Evolutionary conservation across 768 basidiomycete species (phyloP), one percentile per base, ranked within the genome.

Genomic region (Pholiota conissans): DNA sequence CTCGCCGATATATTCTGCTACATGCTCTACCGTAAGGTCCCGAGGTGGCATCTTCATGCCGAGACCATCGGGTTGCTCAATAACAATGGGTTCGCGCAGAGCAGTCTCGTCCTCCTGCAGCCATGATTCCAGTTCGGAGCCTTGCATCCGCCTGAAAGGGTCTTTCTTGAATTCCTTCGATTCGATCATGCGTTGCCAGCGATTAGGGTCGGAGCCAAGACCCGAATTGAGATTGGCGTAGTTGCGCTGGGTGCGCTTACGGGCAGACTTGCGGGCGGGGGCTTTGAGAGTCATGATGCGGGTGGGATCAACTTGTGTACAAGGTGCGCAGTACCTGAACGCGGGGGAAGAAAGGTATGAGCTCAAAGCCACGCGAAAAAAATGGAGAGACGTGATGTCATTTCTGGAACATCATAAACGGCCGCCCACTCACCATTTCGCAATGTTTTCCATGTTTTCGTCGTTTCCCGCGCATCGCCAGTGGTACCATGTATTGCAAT

Each of bases 31-130:
- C 0, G 86, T 88, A 54, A 95, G 83, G 54, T 83, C 78, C 8
- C 71, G 62, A 1, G 79, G 71, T 2, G 95, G 95, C 87, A 98
- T 91, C 68, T 85, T 87, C 87, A 98, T 93, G 9, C 94, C 95
- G 42, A 98, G 74, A 5, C 91, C 89, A 13, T 91, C 89, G 2
- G 89, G 84, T 6, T 77, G 71, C 69, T 89, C 86, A 49, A 98
- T 83, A 27, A 98, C 74, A 59, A 97, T 81, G 0, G 95, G 95
- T 61, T 94, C 93, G 47, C 72, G 82, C 85, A 93, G 83, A 3
- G 93, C 92, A 52, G 71, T 76, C 26, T 85, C 80, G 63, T 93
- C 89, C 14, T 70, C 79, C 59, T 87, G 84, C 24, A 95, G 65
- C 94, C 93, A 95, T 52, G 87, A 81, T 7, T 80, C 80, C n/a